These are phyloP conservation scores for Articulospora tetracladia DNA, from an alignment of 495 filamentous ascomycete genomes.

Conservation along the genomic window DNA sequence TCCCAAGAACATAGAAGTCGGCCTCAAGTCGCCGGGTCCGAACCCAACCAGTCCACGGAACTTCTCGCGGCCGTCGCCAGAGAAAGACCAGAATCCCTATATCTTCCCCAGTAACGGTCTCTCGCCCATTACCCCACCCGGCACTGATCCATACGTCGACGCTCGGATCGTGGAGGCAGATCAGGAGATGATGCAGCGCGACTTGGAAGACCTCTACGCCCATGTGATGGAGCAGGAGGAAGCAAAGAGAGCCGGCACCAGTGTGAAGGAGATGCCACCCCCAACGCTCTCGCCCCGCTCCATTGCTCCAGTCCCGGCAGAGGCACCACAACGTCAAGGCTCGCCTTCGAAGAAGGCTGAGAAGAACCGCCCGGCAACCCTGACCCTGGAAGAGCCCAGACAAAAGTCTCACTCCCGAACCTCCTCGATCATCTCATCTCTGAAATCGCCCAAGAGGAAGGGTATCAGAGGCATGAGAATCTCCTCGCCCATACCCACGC, in stretches of 20 bases:
- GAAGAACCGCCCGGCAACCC: slow-evolving; percentile 35
- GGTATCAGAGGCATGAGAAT: slow-evolving; percentile 39
- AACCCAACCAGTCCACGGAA: slow-evolving; percentile 35
- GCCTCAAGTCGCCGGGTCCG: slow-evolving; percentile 46
- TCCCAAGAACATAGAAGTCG: slow-evolving; percentile 29
- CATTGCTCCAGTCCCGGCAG: slow-evolving; percentile 20
- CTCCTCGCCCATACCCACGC: slow-evolving; percentile 52
- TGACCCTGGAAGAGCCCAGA: slow-evolving; percentile 36
- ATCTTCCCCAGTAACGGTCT: slow-evolving; percentile 38
- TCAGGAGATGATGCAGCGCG: slow-evolving; percentile 64
- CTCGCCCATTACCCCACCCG: slow-evolving; percentile 22
- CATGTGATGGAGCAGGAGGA: slow-evolving; percentile 88
- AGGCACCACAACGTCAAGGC: slow-evolving; percentile 22
- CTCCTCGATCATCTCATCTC: slow-evolving; percentile 47
- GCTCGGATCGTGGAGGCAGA: slow-evolving; percentile 69
- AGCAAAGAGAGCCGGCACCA: slow-evolving; percentile 49
- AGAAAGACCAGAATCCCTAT: slow-evolving; percentile 45
- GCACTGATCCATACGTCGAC: slow-evolving; percentile 49
- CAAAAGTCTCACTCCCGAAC: slow-evolving; percentile 38
- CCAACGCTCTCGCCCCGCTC: slow-evolving; percentile 25
- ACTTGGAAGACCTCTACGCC: slow-evolving; percentile 87
- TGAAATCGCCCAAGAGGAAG: slow-evolving; percentile 47
- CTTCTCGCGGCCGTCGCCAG: slow-evolving; percentile 42
- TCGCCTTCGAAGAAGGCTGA: slow-evolving; percentile 31
- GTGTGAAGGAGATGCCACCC: slow-evolving; percentile 30